Conservation (phyloP, 305 asterid genomes). For the Solanum hybrid region DNA sequence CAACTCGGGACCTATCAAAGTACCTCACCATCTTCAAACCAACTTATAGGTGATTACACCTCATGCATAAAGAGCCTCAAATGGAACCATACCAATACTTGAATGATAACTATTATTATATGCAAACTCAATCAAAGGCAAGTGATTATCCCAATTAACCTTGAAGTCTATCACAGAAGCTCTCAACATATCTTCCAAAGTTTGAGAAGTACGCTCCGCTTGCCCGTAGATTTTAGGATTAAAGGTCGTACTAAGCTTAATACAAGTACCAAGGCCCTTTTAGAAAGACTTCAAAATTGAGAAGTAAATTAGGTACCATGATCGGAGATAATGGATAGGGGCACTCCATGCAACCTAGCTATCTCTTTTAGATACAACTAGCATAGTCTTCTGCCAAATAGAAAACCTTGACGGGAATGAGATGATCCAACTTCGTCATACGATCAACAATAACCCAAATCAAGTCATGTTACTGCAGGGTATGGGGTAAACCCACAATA, state of each 20-base stretch:
- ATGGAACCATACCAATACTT: background rate
- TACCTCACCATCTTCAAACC: background rate
- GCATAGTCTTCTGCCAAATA: background rate
- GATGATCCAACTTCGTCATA: background rate
- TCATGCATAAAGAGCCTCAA: background rate
- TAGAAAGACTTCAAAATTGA: too few relatives aligned
- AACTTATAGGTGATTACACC: background rate
- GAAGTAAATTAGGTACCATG: background rate
- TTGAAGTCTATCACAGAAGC: background rate
- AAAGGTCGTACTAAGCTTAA: background rate
- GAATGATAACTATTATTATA: background rate
- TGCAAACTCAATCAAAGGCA: background rate
- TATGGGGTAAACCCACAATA: background rate
- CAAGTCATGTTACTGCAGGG: background rate
- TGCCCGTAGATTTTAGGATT: background rate
- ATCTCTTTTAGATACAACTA: background rate
- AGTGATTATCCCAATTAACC: background rate
- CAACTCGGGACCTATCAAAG: background rate
- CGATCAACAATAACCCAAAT: background rate
- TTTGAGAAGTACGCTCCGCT: background rate
- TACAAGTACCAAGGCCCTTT: background rate
- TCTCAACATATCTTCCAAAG: background rate
- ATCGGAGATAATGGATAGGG: background rate
- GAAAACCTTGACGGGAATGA: background rate
- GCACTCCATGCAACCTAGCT: background rate